Base-by-base conservation (phyloP, 2,329 filamentous ascomycete genomes). In the Ophiostoma quercus region DNA sequence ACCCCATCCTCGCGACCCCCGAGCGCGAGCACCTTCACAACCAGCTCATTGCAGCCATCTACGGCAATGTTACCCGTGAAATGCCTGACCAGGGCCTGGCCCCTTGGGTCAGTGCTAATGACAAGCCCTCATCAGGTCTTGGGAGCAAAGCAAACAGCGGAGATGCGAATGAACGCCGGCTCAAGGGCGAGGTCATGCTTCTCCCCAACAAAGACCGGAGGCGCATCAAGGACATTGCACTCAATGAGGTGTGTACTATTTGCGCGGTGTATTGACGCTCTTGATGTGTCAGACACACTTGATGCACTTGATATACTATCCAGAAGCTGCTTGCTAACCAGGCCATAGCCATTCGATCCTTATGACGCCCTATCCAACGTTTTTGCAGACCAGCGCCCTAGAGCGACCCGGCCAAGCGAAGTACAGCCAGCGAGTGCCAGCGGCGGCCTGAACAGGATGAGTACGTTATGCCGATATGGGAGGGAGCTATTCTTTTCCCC, bases 371-470 rank as follows among this genome's bases (percentile, higher is more conserved):
- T 88, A 71, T 79, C 84, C 14, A 83, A 80, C 71, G 78, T 84
- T 63, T 87, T 88, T 73, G 75, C 79, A 14, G 85, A 88, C 25
- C 79, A 83, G 71, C 81, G 82, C 62, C 79, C 77, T n/a, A 79
- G 81, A 70, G 76, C 80, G 12, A 77, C 80, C 3, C 80, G 81
- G 67, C 77, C 80, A 14, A 84, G 89, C 39, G 86, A 92, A 70
- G 85, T 51, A 6, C 66, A 67, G n/a, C 88, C 90, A 34, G 84
- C 88, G 37, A 88, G 88, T 76, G 89, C 90, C 32, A 69, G 66
- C 34, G 89, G 88, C 37, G 90, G 90, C 25, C 84, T 94, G 65
- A 93, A 92, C 74, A 92, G 88, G 74, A 90, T 94, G 83, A 96
- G 90, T 92, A 83, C 77, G 88, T 39, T 16, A 11, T 14, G 51